Evolutionary conservation across 352 stramenopile species (phyloP), one percentile per base, ranked within the genome.

Genomic region (Globisporangium heterothallicum): DNA sequence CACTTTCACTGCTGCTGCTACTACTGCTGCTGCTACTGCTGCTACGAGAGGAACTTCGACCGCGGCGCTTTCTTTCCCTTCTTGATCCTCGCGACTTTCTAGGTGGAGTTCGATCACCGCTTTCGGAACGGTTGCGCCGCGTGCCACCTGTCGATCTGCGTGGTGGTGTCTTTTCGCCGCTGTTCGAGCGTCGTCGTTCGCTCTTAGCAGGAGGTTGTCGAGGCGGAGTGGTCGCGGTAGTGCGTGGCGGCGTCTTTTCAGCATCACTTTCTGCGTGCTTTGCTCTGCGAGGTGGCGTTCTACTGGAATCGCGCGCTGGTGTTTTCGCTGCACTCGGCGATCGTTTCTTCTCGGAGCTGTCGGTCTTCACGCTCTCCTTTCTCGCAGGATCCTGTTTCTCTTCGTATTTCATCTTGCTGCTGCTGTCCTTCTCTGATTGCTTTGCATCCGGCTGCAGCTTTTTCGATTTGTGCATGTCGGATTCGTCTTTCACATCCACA

Each of bases 71-170:
- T 38, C 32, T 38, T 38, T 38, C 32, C n/a, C 32, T 10, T 38
- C 32, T 38, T 5, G 3, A 18, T 5, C 32, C 32, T 18, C 32
- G 32, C 32, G 32, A 38, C 12, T 38, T 38, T 38, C 32, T 10
- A 9, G 47, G 47, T 5, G 47, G 34, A 4, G 47, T 54, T 25
- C 24, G 40, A 6, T 51, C 50, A 3, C 29, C 9, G 29, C 56
- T 63, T 18, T 38, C 22, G 1, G 56, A 58, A 16, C 56, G 56
- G 24, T 36, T 14, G 34, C 35, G 41, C 34, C 44, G 36, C 14
- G 21, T 21, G 44, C 35, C n/a, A 7, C 36, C 54, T 21, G 70
- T 72, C 24, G 53, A 13, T 22, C 72, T 75, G 32, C 66, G 68
- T 3, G 65, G 65, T 2, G 69, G 69, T 4, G 68, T 67, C 53